Base-by-base conservation (phyloP, 1,284 basidiomycete genomes). In the Gastroboletus turbinatus region DNA sequence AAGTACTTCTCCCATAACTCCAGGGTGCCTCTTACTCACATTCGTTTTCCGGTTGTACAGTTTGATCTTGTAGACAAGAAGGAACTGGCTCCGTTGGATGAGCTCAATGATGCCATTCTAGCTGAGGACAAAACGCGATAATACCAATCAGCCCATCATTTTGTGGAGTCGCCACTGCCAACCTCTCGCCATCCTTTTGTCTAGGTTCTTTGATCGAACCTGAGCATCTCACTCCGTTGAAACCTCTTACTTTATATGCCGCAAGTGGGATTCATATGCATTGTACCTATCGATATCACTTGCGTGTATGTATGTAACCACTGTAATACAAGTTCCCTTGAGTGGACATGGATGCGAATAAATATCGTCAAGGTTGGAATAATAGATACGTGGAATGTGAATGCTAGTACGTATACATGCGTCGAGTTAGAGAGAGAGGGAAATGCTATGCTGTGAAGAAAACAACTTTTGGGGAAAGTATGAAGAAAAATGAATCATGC, bases 1-100 rank as follows among this genome's bases (percentile, higher is more conserved):
- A 99, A 81, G 94, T 92, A 68, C n/a, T 73, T 62, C 33, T 36
- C 32, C 14, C 25, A 13, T 38, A 32, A 0, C 45, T 56, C 46
- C 9, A 38, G 25, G 17, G 13, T 36, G 6, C 42, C 33, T 47
- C n/a, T 21, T 7, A 27, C 58, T 64, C 40, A 66, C 42, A 46
- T 55, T 21, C 14, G 9, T 29, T 30, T 50, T 53, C 53, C 33
- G 19, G 23, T 38, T 30, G 36, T 53, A 5, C 63, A 96, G 93
- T 99, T 99, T 74, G 86, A 94, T 68, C 83, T 99, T n/a, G 85
- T 99, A 29, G 96, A 98, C 67, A 93, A 94, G 80, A 96, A 96
- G 73, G 97, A 99, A 72, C 82, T 99, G 13, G 92, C 92, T 10
- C 97, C 97, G 0, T 78, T 99, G 52, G 94, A 96, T 60, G 97